Percentiles rank a stretch among this genome's conserved stretches.
Conservation (phyloP, 2,329 filamentous ascomycete genomes). For the Mycosphaerelloides madeirae region DNA sequence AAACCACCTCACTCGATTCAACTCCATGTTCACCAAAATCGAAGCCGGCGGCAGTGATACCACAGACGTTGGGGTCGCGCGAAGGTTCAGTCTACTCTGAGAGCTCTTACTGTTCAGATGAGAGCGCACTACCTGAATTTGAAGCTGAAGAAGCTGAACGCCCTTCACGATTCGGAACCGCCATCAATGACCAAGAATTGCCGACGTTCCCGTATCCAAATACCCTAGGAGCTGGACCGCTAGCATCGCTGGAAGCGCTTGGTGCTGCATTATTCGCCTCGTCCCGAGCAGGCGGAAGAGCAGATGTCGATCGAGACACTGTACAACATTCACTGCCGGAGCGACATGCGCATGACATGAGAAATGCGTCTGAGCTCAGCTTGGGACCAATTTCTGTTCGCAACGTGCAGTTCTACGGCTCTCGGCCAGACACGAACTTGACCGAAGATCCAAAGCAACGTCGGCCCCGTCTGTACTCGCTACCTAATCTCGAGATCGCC, state of each 20-base stretch:
- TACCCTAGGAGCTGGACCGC: slow-evolving; percentile 7
- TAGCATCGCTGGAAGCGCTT: slow-evolving; percentile 9
- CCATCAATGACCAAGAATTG: not conserved
- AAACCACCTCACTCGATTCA: slow-evolving; percentile 11
- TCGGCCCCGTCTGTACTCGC: slow-evolving; percentile 16
- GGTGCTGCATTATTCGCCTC: slow-evolving; percentile 11
- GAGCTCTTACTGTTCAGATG: not conserved
- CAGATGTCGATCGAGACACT: not conserved
- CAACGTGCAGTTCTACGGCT: slow-evolving; percentile 24
- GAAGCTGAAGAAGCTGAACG: slow-evolving; percentile 1
- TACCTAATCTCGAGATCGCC: slow-evolving; percentile 16
- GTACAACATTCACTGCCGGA: not conserved
- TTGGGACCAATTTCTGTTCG: slow-evolving; percentile 14
- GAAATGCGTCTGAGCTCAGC: slow-evolving; percentile 5
- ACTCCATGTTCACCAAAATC: slow-evolving; percentile 5
- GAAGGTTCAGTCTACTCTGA: slow-evolving; percentile 13
- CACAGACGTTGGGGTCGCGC: slow-evolving; percentile 1
- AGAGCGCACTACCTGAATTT: too few species aligned
- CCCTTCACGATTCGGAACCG: not conserved
- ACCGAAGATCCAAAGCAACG: slow-evolving; percentile 14
- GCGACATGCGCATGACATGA: not conserved
- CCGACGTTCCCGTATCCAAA: slow-evolving; percentile 8
- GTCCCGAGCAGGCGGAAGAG: not conserved
- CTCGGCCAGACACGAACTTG: slow-evolving; percentile 15
- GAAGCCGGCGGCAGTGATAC: not conserved